Evolutionary conservation across 108 stramenopile genomes (phyloP), one percentile per base, ranked within the genome.

Genomic region (Cyclotella cryptica): DNA sequence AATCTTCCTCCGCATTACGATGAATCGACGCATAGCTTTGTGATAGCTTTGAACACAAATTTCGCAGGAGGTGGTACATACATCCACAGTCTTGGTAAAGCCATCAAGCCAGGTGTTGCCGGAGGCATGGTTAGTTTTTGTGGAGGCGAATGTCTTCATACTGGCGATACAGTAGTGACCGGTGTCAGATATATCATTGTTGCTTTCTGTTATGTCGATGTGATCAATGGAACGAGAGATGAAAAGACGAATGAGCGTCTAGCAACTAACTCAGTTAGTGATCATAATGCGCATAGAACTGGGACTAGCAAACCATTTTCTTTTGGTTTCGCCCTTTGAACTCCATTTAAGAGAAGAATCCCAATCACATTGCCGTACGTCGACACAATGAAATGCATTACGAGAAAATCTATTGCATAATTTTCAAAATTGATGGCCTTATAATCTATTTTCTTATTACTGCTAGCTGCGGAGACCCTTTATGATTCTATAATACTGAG

Each of bases 1-100:
- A 77, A 81, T 60, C 74, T 98, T 53, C 96, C 97, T 11, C 72
- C 94, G n/a, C 97, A 98, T 66, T 75, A 73, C 42, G 97, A 98
- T 69, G 95, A 98, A 77, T 94, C 92, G 3, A 90, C 93, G 5
- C 91, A 94, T 66, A 93, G 92, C 71, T 89, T 95, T 46, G 93
- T 96, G n/a, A 62, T 98, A 28, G 89, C 96, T 30, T 72, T 98
- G 54, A 98, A 96, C 72, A 87, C 83, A 35, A 80, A 89, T 39
- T 96, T 86, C 75, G 80, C 83, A 47, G 96, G 97, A 13, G 97
- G 97, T 40, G 97, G 96, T 11, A 93, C 96, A 6, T 97, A 88
- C 57, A 80, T 97, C 42, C 82, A 86, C 59, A 81, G 69, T 21
- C 62, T 83, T 13, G 82, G 77, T 13, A 51, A 28, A 51, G 74